Conservation (phyloP, 2,329 filamentous ascomycete species). For the Claviceps capensis region DNA sequence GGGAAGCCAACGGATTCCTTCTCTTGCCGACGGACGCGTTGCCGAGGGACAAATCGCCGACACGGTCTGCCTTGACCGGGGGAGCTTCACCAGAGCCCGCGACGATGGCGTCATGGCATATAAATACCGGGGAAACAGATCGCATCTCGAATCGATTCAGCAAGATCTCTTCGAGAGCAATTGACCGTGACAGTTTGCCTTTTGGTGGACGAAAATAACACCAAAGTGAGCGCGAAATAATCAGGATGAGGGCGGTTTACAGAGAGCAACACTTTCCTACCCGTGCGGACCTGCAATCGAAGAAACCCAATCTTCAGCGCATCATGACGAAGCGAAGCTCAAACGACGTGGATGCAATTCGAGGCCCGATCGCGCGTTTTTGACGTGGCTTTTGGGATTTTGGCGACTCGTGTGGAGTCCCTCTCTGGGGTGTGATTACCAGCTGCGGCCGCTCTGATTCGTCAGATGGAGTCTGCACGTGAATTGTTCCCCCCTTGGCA, state of each 20-base stretch:
- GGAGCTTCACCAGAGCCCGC: constrained; percentile 15
- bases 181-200: background rate
- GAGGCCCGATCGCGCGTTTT: background rate
- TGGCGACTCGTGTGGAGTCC: constrained; percentile 1
- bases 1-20: background rate
- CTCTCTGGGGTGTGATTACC: background rate
- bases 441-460: constrained; percentile 2
- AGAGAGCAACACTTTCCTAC: background rate
- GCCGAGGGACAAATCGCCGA: constrained; percentile 7
- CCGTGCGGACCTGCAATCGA: background rate
- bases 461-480: constrained; percentile 3
- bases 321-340: background rate
- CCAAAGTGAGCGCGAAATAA: constrained; percentile 1
- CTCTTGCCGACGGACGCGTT: background rate
- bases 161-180: background rate
- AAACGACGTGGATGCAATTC: constrained; percentile 1
- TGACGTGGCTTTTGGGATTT: background rate
- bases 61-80: constrained; percentile 14
- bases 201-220: background rate
- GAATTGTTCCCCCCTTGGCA: background rate
- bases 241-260: background rate
- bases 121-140: constrained; percentile 3
- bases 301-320: background rate
- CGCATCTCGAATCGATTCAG: background rate
- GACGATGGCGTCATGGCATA: constrained; percentile 14